Evolutionary conservation across 192 early-diverging fungal genomes (phyloP).

Genomic region (Entophlyctis luteolus): DNA sequence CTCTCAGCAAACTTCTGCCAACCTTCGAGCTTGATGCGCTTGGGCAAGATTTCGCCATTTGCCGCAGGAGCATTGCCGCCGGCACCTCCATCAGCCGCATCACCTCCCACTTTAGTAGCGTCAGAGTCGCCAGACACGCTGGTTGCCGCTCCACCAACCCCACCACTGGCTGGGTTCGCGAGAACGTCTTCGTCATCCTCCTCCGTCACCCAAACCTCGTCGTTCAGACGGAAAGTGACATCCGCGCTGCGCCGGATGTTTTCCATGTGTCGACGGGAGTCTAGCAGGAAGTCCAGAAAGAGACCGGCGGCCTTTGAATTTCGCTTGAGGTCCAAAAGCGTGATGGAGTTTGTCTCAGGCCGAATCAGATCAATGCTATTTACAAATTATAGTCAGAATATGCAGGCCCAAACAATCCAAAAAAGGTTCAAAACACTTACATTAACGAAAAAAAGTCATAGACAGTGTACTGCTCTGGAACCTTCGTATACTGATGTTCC

Average conservation of each 20-base stretch:
- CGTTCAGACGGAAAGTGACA: constrained; percentile 15
- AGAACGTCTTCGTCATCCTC: constrained; percentile 13
- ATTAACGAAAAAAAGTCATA: constrained; percentile 46
- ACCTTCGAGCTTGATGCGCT: not conserved
- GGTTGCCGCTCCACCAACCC: not conserved
- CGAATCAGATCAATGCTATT: constrained; percentile 36
- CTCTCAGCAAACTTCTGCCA: constrained; percentile 27
- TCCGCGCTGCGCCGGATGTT: constrained; percentile 34
- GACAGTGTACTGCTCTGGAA: constrained; percentile 38
- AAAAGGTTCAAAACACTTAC: constrained; percentile 12
- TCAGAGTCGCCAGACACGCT: not conserved
- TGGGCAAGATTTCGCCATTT: not conserved
- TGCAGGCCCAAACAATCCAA: not conserved
- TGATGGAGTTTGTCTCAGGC: constrained; percentile 30
- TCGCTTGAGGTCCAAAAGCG: constrained; percentile 44
- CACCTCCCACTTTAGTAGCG: not conserved
- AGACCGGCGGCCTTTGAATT: constrained; percentile 26
- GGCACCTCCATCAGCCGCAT: not conserved
- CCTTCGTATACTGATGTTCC: constrained; percentile 63
- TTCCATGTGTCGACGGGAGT: constrained; percentile 38
- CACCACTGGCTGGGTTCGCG: not conserved
- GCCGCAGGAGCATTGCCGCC: not conserved
- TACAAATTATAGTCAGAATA: not conserved
- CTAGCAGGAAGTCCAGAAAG: constrained; percentile 48
- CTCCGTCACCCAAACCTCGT: constrained; percentile 23